A percentile compares a stretch with the other conserved stretches of the same genome.
Evolutionary conservation across 2,329 filamentous ascomycete genomes (phyloP).

Genomic region (Plenodomus lindquistii): DNA sequence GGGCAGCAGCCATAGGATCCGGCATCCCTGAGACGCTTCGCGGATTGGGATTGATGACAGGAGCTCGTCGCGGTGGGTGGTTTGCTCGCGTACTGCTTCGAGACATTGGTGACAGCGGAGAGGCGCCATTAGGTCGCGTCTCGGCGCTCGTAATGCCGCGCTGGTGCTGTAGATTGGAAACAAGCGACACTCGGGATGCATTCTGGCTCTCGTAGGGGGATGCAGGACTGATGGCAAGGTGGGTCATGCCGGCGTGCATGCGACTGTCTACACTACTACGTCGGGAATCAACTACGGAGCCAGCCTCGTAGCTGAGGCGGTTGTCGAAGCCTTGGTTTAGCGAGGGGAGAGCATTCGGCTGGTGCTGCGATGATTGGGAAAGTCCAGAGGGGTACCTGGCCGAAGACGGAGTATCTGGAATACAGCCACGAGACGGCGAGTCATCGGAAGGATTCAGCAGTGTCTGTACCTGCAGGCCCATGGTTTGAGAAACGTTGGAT

Average conservation of each 20-base stretch:
- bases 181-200: constrained; percentile 74
- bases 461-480: constrained; percentile 54
- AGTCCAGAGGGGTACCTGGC: constrained; percentile 39
- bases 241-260: constrained; percentile 71
- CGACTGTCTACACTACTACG: constrained; percentile 81
- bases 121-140: constrained; percentile 48
- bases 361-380: constrained; percentile 27
- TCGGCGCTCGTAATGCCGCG: constrained; percentile 45
- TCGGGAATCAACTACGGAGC: constrained; percentile 60
- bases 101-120: constrained; percentile 52
- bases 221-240: constrained; percentile 67
- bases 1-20: constrained; percentile 68
- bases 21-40: constrained; percentile 66
- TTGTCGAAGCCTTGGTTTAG: constrained; percentile 60
- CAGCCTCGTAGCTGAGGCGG: constrained; percentile 55
- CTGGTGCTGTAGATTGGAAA: constrained; percentile 70
- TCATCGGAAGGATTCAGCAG: constrained; percentile 55
- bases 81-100: constrained; percentile 39
- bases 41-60: constrained; percentile 72
- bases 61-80: constrained; percentile 62
- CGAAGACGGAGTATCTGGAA: constrained; percentile 50
- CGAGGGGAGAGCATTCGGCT: constrained; percentile 55
- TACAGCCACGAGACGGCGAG: constrained; percentile 49
- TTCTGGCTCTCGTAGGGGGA: constrained; percentile 79
- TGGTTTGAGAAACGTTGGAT: constrained; percentile 49